phyloP scores from a whole-genome alignment of 495 filamentous ascomycete genomes.

The Bacidia rubella region DNA sequence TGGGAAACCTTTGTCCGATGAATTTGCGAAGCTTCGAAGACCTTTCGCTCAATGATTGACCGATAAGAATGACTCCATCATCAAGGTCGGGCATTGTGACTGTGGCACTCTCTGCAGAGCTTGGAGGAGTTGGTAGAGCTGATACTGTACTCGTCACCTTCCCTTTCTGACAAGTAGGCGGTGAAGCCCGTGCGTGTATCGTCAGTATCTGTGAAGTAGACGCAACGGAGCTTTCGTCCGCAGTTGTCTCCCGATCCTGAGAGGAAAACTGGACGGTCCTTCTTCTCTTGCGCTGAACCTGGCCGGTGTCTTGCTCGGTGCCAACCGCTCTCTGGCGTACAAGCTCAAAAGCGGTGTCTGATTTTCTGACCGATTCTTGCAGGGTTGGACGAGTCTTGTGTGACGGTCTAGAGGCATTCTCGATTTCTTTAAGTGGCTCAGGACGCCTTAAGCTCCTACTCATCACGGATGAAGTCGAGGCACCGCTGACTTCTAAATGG shows the following conservation, averaged over 20 bases:
- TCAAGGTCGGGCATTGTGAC: not conserved
- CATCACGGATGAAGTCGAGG: too few species aligned
- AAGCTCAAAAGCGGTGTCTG: not conserved
- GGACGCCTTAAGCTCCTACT: too few species aligned
- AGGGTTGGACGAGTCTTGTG: not conserved
- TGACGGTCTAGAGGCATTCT: not conserved
- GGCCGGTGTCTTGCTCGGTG: not conserved
- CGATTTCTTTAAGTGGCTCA: not conserved
- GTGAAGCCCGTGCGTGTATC: not conserved
- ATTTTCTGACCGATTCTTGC: not conserved
- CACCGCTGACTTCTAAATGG: too few species aligned
- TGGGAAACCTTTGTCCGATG: not conserved
- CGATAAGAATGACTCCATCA: not conserved
- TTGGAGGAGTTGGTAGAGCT: slow-evolving; percentile 3
- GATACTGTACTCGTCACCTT: not conserved
- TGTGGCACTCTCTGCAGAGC: slow-evolving; percentile 1
- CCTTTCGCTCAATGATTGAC: not conserved
- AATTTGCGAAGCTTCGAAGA: not conserved
- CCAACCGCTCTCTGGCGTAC: slow-evolving; percentile 10
- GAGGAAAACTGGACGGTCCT: slow-evolving; percentile 6
- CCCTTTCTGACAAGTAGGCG: not conserved
- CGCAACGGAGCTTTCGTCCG: slow-evolving; percentile 7
- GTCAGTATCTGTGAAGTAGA: slow-evolving; percentile 2
- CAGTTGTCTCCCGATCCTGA: slow-evolving; percentile 7
- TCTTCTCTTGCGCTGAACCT: not conserved